A percentile compares a stretch with the other conserved stretches of the same genome.
Evolutionary conservation across 169 alveolate genomes (phyloP).

Genomic region (Plasmodium cynomolgi): DNA sequence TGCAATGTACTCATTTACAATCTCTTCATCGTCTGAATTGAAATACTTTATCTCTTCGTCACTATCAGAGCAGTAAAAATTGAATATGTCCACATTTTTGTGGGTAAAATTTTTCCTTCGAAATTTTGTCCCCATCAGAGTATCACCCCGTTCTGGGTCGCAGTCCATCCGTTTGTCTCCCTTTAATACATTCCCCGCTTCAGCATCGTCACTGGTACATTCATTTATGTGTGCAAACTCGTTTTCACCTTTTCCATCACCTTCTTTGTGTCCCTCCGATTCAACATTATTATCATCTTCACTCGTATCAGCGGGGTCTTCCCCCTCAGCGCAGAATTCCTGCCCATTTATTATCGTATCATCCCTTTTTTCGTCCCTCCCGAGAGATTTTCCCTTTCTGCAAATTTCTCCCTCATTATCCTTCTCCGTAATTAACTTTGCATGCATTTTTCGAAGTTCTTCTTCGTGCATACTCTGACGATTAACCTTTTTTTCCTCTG

Average conservation of each 20-base stretch:
- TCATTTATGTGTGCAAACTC: neutral
- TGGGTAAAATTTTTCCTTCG: neutral
- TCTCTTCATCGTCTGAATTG: constrained; percentile 72
- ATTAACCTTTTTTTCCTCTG: neutral
- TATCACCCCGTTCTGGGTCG: neutral
- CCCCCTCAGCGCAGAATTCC: neutral
- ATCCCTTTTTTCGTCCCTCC: neutral
- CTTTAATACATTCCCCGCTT: neutral
- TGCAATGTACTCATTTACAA: constrained; percentile 46
- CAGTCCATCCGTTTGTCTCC: neutral
- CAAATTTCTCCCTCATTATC: constrained; percentile 1
- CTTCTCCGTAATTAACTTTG: constrained; percentile 6
- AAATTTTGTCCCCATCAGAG: neutral
- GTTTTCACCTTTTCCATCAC: neutral
- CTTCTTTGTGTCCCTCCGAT: neutral
- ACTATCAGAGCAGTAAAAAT: constrained; percentile 74
- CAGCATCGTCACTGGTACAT: neutral
- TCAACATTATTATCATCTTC: neutral
- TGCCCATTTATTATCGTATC: neutral
- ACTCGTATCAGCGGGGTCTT: neutral
- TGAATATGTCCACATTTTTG: constrained; percentile 55
- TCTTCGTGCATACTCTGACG: neutral
- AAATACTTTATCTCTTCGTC: constrained; percentile 71
- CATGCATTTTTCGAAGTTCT: constrained; percentile 44
- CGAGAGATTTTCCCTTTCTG: neutral